Evolutionary conservation across 495 filamentous ascomycete genomes (phyloP).

Genomic region (Terfezia boudieri): DNA sequence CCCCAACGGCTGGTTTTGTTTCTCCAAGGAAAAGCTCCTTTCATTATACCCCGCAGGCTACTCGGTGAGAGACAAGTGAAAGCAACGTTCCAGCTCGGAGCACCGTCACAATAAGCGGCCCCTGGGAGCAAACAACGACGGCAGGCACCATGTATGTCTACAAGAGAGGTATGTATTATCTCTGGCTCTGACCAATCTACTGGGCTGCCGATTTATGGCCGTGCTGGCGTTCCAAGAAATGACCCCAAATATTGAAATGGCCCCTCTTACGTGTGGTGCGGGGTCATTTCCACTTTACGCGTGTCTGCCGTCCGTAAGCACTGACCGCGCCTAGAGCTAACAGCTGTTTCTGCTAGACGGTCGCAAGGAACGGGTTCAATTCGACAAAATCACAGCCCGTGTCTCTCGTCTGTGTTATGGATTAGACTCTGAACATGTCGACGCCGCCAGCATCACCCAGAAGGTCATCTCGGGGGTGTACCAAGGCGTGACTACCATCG

Average conservation of each 20-base stretch:
- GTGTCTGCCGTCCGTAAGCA: neutral
- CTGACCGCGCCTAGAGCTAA: no score
- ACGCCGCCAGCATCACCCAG: slow-evolving; percentile 92
- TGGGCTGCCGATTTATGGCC: no score
- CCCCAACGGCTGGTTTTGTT: no score
- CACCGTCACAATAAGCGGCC: no score
- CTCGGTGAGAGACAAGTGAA: no score
- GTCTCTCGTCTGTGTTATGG: slow-evolving; percentile 95
- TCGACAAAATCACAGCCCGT: slow-evolving; percentile 98
- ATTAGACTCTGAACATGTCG: slow-evolving; percentile 85
- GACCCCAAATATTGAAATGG: no score
- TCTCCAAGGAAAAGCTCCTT: no score
- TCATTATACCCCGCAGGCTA: no score
- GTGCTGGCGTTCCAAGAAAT: no score
- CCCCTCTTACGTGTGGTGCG: neutral
- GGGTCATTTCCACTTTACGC: neutral
- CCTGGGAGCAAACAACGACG: no score
- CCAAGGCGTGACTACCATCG: slow-evolving; percentile 85
- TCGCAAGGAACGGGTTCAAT: slow-evolving; percentile 98
- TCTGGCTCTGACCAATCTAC: neutral
- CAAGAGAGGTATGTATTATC: neutral
- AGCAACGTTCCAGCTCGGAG: no score
- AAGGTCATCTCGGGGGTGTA: slow-evolving; percentile 99
- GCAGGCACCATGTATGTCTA: neutral
- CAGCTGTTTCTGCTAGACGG: slow-evolving; percentile 38